Evolutionary conservation across 106 monocot genomes (phyloP).

Genomic region (Ottelia alismoides): DNA sequence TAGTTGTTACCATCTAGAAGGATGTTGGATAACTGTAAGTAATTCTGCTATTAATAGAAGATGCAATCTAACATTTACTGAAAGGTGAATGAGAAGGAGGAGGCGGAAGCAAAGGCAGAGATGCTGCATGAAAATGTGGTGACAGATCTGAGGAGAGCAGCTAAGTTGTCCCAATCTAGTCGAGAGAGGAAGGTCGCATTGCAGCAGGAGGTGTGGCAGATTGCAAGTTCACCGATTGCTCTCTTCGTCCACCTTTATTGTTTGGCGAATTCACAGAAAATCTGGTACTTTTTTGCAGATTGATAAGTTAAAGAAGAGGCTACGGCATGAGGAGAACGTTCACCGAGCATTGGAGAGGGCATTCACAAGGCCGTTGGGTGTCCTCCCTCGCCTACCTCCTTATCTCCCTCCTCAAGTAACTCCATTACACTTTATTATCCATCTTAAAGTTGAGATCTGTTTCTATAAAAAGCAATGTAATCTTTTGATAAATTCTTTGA

Average conservation of each 20-base stretch:
- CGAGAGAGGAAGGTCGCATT: conserved; percentile 68
- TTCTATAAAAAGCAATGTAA: no score
- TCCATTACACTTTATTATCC: background rate
- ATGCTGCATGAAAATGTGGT: background rate
- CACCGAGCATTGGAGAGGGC: conserved; percentile 14
- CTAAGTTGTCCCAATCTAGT: conserved; percentile 23
- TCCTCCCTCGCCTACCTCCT: conserved; percentile 8
- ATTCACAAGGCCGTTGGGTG: conserved; percentile 10
- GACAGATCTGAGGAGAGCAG: background rate
- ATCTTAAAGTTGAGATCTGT: background rate
- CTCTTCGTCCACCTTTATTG: background rate
- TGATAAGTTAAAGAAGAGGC: conserved; percentile 13
- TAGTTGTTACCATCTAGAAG: no score
- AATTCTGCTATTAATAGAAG: no score
- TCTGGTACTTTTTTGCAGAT: conserved; percentile 5
- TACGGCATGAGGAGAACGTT: conserved; percentile 12
- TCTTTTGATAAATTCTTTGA: background rate
- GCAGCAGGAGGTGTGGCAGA: conserved; percentile 47
- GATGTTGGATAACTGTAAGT: no score
- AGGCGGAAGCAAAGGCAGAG: background rate
- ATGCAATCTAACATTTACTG: no score
- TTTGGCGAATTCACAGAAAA: no score
- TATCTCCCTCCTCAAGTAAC: conserved; percentile 29
- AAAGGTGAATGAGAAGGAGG: no score
- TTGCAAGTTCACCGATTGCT: background rate